Base-by-base conservation (phyloP, 2,329 filamentous ascomycete species). In the Colletotrichum zoysiae region DNA sequence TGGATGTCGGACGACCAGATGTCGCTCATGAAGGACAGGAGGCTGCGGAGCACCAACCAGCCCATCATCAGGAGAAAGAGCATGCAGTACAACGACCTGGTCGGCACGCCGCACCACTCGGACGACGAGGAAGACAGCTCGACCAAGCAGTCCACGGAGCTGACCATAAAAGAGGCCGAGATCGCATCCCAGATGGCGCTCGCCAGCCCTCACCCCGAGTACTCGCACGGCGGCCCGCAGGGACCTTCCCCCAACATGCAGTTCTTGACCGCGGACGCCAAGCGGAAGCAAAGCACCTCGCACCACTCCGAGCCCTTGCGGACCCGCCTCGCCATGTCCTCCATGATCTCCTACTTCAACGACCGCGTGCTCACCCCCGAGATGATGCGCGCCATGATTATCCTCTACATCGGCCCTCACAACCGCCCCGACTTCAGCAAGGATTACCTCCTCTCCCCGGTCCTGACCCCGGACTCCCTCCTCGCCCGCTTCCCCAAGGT, bases 1-100 rank as follows among this genome's bases (percentile, higher is more conserved):
- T 99, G 96, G 96, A 98, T 99, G 95, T 95, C 94, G 0, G 95
- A 98, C 77, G 95, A 98, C 80, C 95, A 99, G 79, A 97, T 98
- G 94, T 90, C 94, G 0, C 84, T 99, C 73, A 97, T 99, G 74
- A 91, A 94, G 75, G 95, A 97, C 74, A 90, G 94, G 14, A 89
- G 90, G 70, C 91, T 91, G 79, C 89, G 94, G 33, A 91, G 91
- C 76, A 94, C 91, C 1, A 97, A 98, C 78, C 88, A 88, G 69
- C 88, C 90, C 35, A 92, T 98, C 67, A 85, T 98, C 14, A 88
- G 92, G 46, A 89, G 93, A 70, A 98, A 99, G 84, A 95, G 91
- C 74, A 93, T 94, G 83, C 93, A 98, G 78, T 98, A 97, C 80
- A 92, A 92, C 75, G 90, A 93, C 59, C 84, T 97, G 1, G 94